Evolutionary conservation across 73 alveolate genomes (phyloP).

Genomic region (Stentor coeruleus): DNA sequence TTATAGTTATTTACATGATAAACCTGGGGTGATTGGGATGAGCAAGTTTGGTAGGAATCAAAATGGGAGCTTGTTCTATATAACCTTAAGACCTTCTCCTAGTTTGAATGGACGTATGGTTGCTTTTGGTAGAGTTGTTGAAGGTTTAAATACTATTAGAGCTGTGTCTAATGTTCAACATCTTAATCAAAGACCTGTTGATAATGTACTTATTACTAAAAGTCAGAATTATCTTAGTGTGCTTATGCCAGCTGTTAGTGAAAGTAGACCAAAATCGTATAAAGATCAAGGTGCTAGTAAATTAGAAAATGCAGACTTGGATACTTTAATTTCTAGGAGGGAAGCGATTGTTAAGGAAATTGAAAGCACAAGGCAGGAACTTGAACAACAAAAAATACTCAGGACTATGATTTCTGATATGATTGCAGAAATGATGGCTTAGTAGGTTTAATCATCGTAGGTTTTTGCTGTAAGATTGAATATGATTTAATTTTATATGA

Average conservation of each 20-base stretch:
- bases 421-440: conserved; percentile 4
- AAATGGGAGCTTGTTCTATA: conserved; percentile 20
- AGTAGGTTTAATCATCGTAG: too few species aligned
- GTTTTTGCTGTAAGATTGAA: too few species aligned
- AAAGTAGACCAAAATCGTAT: neutral
- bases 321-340: neutral
- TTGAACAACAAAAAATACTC: neutral
- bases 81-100: conserved; percentile 5
- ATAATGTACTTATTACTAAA: neutral
- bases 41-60: neutral
- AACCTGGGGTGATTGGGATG: conserved; percentile 22
- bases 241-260: neutral
- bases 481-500: too few species aligned
- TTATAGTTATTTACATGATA: neutral
- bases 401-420: neutral
- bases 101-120: conserved; percentile 5
- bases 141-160: conserved; percentile 7
- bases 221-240: neutral
- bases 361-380: neutral
- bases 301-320: neutral
- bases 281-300: neutral
- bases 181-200: neutral
- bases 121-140: conserved; percentile 25
- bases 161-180: neutral
- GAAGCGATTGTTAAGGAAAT: conserved; percentile 5